Evolutionary conservation across 768 basidiomycete genomes (phyloP), one percentile per base, ranked within the genome.

Genomic region (Pleurotus citrinopileatus): DNA sequence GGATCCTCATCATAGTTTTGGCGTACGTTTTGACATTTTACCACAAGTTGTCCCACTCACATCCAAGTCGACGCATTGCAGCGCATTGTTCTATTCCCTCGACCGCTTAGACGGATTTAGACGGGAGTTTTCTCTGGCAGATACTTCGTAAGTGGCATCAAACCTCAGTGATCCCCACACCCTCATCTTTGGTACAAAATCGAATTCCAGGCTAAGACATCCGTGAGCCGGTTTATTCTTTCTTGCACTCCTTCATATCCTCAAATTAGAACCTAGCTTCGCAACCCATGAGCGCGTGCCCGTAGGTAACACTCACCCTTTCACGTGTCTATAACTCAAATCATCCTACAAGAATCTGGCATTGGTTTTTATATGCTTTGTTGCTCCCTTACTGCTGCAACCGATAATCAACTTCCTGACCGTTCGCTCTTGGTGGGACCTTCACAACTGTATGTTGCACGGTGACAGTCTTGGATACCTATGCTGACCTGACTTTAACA

Each of bases 351-450:
- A n/a, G 81, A 67, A 77, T 60, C 17, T 70, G 40, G 81, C 77
- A 13, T 62, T 86, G 4, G 78, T 77, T 59, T 57, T 83, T 10
- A 81, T 86, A 47, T 70, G 70, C 48, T 67, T 79, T 52, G 81
- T 86, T 2, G 76, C 89, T 2, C 95, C 95, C 0, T 65, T 91
- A 19, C 61, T 83, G 42, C 70, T 93, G 38, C 83, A 91, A 62
- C 76, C 86, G 17, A 59, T 83, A 17, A 77, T 95, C 60, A 90
- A 91, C 60, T 55, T 84, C 19, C 45, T 89, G 12, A 87, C 91
- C 19, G 73, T 92, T 25, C 80, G 87, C n/a, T 87, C 84, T 2
- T 84, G 83, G 74, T 98, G 94, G 94, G 95, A 97, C 63, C 72
- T 88, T 26, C 95, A 97, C 64, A 86, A 83, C 61, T 76, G 87